These are phyloP conservation scores for Fusarium poae DNA, from an alignment of 2,329 filamentous ascomycete species.

Conservation along the genomic window DNA sequence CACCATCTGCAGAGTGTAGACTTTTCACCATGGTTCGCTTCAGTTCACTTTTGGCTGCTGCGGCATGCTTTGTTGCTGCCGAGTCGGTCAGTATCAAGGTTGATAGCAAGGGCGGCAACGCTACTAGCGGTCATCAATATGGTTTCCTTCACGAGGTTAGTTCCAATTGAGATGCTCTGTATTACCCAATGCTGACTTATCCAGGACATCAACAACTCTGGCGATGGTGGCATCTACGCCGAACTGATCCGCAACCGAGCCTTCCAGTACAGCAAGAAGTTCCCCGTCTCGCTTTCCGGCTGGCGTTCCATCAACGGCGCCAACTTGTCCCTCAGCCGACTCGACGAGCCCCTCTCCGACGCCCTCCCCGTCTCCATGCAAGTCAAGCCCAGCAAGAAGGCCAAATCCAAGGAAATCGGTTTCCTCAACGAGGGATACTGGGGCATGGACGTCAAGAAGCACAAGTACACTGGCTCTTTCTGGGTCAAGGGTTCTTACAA, in stretches of 20 bases:
- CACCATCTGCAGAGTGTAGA: slow-evolving; percentile 4
- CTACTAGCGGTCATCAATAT: slow-evolving; percentile 60
- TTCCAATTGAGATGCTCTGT: not conserved
- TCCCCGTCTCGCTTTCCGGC: slow-evolving; percentile 59
- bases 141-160: slow-evolving; percentile 61
- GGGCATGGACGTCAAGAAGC: slow-evolving; percentile 66
- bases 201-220: slow-evolving; percentile 75
- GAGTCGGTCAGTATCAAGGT: slow-evolving; percentile 56
- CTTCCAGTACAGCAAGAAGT: slow-evolving; percentile 68
- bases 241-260: slow-evolving; percentile 78
- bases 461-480: slow-evolving; percentile 64
- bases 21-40: slow-evolving; percentile 36
- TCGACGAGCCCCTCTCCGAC: slow-evolving; percentile 62
- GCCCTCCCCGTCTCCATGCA: slow-evolving; percentile 66
- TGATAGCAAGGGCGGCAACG: slow-evolving; percentile 56
- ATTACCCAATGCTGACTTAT: not conserved
- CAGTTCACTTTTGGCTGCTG: slow-evolving; percentile 36
- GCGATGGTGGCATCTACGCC: slow-evolving; percentile 79
- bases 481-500: slow-evolving; percentile 65
- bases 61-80: slow-evolving; percentile 28
- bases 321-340: slow-evolving; percentile 61
- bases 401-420: slow-evolving; percentile 55
- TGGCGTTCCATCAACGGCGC: slow-evolving; percentile 61
- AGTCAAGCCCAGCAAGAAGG: slow-evolving; percentile 52
- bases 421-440: slow-evolving; percentile 68